Conservation (phyloP, 257 asterid genomes). For the Vinca minor region DNA sequence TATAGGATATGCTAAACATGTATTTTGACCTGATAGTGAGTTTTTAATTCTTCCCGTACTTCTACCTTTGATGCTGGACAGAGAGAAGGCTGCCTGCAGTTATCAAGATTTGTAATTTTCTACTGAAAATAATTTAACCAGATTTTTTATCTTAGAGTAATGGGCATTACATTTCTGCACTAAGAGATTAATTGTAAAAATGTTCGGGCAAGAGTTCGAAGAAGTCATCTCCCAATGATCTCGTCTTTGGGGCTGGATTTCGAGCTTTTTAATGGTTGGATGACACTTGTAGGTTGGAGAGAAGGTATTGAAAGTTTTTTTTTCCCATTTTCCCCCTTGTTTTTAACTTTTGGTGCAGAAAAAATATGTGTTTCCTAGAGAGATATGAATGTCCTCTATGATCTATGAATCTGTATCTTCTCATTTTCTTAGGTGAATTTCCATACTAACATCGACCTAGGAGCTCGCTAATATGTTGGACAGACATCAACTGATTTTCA, state of each 20-base stretch:
- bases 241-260: background rate
- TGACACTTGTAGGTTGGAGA: background rate
- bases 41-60: background rate
- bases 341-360: background rate
- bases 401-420: background rate
- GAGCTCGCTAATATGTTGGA: background rate
- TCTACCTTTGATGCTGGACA: too few species aligned
- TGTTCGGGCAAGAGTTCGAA: background rate
- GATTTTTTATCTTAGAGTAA: background rate
- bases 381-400: background rate
- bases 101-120: background rate
- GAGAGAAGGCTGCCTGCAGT: background rate
- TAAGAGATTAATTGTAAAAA: background rate
- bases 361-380: background rate
- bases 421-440: background rate
- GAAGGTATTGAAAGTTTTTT: background rate
- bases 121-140: background rate
- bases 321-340: too few species aligned
- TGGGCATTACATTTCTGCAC: background rate
- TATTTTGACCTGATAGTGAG: background rate
- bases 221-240: background rate
- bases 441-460: background rate
- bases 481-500: background rate
- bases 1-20: background rate
- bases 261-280: background rate